These are phyloP conservation scores for Graphilbum fragrans DNA, from an alignment of 2,329 filamentous ascomycete genomes.

Conservation along the genomic window DNA sequence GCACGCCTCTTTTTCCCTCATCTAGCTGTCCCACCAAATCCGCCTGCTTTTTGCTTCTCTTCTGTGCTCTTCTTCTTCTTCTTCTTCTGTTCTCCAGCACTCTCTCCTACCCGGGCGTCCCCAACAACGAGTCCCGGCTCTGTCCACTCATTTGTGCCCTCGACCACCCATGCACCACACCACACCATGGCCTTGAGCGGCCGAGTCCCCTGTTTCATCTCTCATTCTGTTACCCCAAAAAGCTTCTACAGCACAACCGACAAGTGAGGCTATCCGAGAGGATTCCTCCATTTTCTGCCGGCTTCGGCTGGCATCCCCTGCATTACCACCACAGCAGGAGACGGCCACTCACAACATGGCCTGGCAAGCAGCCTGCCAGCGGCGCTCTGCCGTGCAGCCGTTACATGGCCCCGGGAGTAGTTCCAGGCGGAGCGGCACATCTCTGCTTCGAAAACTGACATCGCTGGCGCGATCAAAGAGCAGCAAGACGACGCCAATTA, in stretches of 20 bases:
- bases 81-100: not conserved
- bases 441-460: not conserved
- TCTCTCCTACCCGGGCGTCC: too few species aligned
- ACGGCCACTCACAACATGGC: not conserved
- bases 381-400: not conserved
- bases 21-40: too few species aligned
- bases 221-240: too few species aligned
- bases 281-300: too few species aligned
- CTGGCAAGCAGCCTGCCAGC: not conserved
- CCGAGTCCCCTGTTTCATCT: not conserved
- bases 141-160: not conserved
- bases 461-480: not conserved
- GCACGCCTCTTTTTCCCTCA: too few species aligned
- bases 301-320: too few species aligned
- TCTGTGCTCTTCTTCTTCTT: not conserved
- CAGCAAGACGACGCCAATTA: not conserved
- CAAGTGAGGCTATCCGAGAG: too few species aligned
- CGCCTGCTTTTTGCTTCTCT: not conserved
- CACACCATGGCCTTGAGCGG: constrained; percentile 1
- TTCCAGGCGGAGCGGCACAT: not conserved
- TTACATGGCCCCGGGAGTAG: not conserved
- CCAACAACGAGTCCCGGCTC: not conserved
- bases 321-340: not conserved
- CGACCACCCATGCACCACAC: not conserved
- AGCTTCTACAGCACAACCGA: too few species aligned